Percentiles rank a stretch among this genome's conserved stretches.
Conservation (phyloP, 106 monocot genomes). For the Phalaenopsis aphrodite region DNA sequence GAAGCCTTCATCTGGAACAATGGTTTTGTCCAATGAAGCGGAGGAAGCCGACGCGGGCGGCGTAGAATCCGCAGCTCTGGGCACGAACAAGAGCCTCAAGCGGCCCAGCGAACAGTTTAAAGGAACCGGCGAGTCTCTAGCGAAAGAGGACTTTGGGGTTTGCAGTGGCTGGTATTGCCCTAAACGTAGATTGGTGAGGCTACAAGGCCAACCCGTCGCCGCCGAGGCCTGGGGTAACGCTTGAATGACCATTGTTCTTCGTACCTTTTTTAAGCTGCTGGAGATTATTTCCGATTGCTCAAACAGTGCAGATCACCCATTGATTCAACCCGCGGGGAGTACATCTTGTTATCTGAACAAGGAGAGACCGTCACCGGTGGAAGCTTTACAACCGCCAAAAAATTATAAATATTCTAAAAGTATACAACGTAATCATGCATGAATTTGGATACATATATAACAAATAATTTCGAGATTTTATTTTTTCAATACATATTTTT, state of each 20-base stretch:
- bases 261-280: background rate
- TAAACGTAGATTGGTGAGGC: background rate
- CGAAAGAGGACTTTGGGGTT: background rate
- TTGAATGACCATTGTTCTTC: background rate
- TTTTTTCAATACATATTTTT: no score
- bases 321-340: no score
- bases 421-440: no score
- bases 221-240: background rate
- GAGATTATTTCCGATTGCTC: no score
- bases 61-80: constrained; percentile 42
- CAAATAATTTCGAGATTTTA: no score
- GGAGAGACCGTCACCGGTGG: no score
- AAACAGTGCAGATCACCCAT: no score
- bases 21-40: constrained; percentile 20
- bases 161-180: background rate
- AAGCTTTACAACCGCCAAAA: no score
- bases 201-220: background rate
- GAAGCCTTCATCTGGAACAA: constrained; percentile 54
- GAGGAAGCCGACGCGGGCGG: constrained; percentile 14
- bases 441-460: no score
- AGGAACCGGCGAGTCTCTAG: background rate
- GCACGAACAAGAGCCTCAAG: constrained; percentile 13
- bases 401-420: no score
- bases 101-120: background rate
- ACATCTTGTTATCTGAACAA: no score